Evolutionary conservation across 805 yeast genomes (phyloP).

Genomic region (Candida palmyrensis): DNA sequence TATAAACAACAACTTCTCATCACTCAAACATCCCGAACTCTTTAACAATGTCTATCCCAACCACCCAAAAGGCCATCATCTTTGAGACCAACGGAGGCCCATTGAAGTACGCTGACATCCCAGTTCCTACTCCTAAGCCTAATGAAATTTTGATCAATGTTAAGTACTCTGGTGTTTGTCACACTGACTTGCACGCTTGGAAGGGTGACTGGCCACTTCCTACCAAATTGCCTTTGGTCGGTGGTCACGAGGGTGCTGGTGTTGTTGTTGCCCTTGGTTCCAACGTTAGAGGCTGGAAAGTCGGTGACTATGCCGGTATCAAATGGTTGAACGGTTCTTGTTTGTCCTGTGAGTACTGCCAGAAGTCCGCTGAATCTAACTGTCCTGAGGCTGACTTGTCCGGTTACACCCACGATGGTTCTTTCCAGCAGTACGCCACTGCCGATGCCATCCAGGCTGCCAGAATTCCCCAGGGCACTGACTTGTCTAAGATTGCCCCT

Average conservation of each 20-base stretch:
- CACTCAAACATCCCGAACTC: background rate
- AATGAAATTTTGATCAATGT: slow-evolving; percentile 39
- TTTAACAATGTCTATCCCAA: slow-evolving; percentile 28
- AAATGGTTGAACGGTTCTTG: slow-evolving; percentile 46
- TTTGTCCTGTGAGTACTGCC: slow-evolving; percentile 38
- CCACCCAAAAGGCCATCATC: slow-evolving; percentile 39
- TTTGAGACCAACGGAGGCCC: slow-evolving; percentile 41
- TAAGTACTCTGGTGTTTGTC: slow-evolving; percentile 44
- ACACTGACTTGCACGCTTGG: slow-evolving; percentile 45
- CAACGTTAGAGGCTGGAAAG: slow-evolving; percentile 37
- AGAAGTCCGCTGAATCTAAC: slow-evolving; percentile 40
- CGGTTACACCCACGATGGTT: slow-evolving; percentile 72
- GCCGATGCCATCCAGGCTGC: slow-evolving; percentile 65
- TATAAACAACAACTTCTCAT: background rate
- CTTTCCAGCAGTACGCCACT: slow-evolving; percentile 63
- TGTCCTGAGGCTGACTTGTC: slow-evolving; percentile 66
- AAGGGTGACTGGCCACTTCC: slow-evolving; percentile 43
- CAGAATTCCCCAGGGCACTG: slow-evolving; percentile 49
- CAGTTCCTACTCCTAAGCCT: slow-evolving; percentile 38
- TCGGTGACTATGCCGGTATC: slow-evolving; percentile 41
- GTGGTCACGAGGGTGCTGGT: slow-evolving; percentile 48
- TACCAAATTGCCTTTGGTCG: slow-evolving; percentile 42
- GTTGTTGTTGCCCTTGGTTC: slow-evolving; percentile 39
- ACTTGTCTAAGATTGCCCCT: slow-evolving; percentile 54
- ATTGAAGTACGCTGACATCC: slow-evolving; percentile 34